A percentile compares a stretch with the other conserved stretches of the same genome.
phyloP scores from a whole-genome alignment of 192 early-diverging fungal genomes.

The Linderina pennispora region DNA sequence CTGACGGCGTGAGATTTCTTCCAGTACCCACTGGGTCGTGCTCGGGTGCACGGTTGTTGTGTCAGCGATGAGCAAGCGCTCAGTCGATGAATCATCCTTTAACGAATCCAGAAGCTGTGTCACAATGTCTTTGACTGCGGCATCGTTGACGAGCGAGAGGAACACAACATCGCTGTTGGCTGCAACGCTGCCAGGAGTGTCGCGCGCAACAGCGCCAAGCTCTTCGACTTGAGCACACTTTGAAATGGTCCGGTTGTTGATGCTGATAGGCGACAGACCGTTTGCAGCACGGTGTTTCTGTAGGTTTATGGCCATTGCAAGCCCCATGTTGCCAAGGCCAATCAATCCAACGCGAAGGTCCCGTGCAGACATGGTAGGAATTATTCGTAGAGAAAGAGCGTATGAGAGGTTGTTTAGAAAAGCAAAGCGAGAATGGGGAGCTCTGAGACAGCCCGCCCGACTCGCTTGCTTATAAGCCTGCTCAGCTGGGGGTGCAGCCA shows the following conservation, averaged over 20 bases:
- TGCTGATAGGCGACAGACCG: constrained; percentile 32
- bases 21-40: constrained; percentile 17
- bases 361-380: background rate
- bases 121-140: constrained; percentile 46
- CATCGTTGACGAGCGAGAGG: constrained; percentile 55
- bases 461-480: too few relatives aligned
- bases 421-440: background rate
- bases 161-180: constrained; percentile 52
- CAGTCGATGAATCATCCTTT: background rate
- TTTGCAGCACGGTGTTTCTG: constrained; percentile 39
- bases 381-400: background rate
- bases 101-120: constrained; percentile 28
- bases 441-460: too few relatives aligned
- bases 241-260: constrained; percentile 57
- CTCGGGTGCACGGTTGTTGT: constrained; percentile 54
- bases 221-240: constrained; percentile 37
- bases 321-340: constrained; percentile 60
- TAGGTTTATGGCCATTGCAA: constrained; percentile 57
- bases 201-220: constrained; percentile 35
- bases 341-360: constrained; percentile 48
- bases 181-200: constrained; percentile 34
- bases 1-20: constrained; percentile 8
- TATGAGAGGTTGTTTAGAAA: background rate
- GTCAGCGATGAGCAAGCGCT: constrained; percentile 49
- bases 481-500: too few relatives aligned